Evolutionary conservation across 148 eudicot genomes (phyloP), one percentile per base, ranked within the genome.

Genomic region (Cornus suecica): DNA sequence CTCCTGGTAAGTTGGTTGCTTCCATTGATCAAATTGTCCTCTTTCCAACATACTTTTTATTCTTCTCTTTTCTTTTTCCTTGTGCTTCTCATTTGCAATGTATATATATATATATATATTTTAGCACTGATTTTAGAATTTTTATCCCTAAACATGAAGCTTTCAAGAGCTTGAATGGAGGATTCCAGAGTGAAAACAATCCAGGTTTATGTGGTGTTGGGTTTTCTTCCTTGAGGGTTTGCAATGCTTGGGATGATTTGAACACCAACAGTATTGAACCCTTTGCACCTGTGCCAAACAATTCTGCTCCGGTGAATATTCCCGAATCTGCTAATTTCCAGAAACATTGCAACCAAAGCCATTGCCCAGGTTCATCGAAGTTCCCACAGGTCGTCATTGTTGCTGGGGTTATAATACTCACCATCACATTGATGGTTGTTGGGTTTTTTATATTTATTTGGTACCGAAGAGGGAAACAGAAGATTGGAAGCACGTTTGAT

Each of bases 391-490:
- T 86, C 0, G 82, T 80, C 51, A 68, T 92, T 27, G 78, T 88
- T 41, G 72, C 82, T 0, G 94, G 87, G 34, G 84, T 81, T 34
- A 74, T 81, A 11, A 64, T 83, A 25, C 85, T 74, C 7, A 79
- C 86, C 0, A 48, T 87, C 8, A 34, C 77, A 13, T 65, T 91
- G 26, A 80, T 85, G 42, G 85, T 86, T 20, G 80, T 66, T 5
- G 90, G 71, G 31, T 81, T 88, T 27, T 41, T 92, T 22, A 52
- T 81, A 24, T 81, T 80, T 30, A 70, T 92, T 23, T 71, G 80
- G 22, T 76, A 68, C 64, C 77, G 99, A 16, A 82, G 98, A 66
- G 78, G 68, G 42, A 93, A 93, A 62, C 99, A 95, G 77, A 95
- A 88, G 85, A 78, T 95, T 37, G 90, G 90, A 61, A 87, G 51